Percentiles rank a stretch among this genome's conserved stretches.
Conservation (phyloP, 768 basidiomycete genomes). For the Termitomyces sp. region DNA sequence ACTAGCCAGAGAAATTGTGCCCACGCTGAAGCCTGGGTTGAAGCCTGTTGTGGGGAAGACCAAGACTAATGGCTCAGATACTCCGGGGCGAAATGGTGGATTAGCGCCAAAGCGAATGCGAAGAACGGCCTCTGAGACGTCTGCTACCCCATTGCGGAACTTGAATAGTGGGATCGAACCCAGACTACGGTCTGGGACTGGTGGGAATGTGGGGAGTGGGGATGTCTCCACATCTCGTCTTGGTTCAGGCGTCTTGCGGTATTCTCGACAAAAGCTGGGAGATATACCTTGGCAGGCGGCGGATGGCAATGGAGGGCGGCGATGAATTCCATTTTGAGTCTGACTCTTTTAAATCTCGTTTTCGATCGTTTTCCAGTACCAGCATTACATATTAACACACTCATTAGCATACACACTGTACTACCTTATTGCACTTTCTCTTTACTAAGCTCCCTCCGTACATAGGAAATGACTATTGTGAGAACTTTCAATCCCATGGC, state of each 20-base stretch:
- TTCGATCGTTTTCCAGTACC: conserved; percentile 14
- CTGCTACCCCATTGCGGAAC: conserved; percentile 29
- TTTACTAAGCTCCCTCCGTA: not conserved
- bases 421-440: conserved; percentile 3
- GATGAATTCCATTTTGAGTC: conserved; percentile 8
- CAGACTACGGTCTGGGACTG: conserved; percentile 9
- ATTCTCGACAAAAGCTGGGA: conserved; percentile 53
- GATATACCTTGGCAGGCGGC: conserved; percentile 61
- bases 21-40: conserved; percentile 70
- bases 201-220: conserved; percentile 5
- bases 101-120: conserved; percentile 62
- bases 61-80: conserved; percentile 21
- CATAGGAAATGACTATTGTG: not conserved
- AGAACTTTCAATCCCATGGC: not conserved
- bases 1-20: conserved; percentile 82
- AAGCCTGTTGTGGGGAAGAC: conserved; percentile 43
- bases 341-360: conserved; percentile 7
- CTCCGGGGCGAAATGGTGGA: conserved; percentile 24
- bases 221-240: conserved; percentile 23
- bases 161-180: conserved; percentile 18
- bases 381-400: conserved; percentile 24
- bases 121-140: conserved; percentile 70
- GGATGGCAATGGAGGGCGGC: conserved; percentile 9
- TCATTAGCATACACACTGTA: conserved; percentile 26
- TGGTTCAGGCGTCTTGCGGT: conserved; percentile 33